These are phyloP conservation scores for Chloranthus sessilifolius DNA, from an alignment of 164 flowering plant species.

Conservation along the genomic window DNA sequence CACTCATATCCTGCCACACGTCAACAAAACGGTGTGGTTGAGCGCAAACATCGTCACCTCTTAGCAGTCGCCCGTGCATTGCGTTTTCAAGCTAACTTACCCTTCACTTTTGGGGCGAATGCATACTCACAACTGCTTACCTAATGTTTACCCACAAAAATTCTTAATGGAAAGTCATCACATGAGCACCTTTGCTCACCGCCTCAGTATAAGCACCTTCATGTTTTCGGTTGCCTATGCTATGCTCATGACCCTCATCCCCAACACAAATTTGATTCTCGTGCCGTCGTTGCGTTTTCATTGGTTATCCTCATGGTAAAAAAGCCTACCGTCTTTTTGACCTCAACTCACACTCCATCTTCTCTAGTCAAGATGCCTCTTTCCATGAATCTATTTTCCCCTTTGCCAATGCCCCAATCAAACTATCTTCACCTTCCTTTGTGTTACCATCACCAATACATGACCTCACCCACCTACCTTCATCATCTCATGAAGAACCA, in stretches of 20 bases:
- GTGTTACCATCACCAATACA: too few species aligned
- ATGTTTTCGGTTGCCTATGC: slow-evolving; percentile 1
- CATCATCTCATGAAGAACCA: too few species aligned
- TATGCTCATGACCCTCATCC: slow-evolving; percentile 1
- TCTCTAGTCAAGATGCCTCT: not conserved
- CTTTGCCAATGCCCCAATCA: too few species aligned
- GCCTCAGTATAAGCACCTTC: too few species aligned
- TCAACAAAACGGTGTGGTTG: slow-evolving; percentile 5
- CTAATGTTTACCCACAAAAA: too few species aligned
- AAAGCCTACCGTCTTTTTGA: not conserved
- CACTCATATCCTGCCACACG: not conserved
- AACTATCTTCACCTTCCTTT: too few species aligned
- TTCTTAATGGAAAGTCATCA: too few species aligned
- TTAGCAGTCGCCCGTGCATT: slow-evolving; percentile 2
- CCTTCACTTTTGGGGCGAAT: slow-evolving; percentile 1
- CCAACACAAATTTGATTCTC: not conserved
- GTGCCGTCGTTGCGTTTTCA: not conserved
- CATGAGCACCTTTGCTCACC: too few species aligned
- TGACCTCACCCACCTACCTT: too few species aligned
- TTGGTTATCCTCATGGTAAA: not conserved
- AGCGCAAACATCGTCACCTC: slow-evolving; percentile 1
- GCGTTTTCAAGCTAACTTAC: not conserved
- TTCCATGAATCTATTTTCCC: not conserved
- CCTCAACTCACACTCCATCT: not conserved
- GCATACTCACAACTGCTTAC: not conserved